Percentiles rank a stretch among this genome's conserved stretches.
phyloP scores from a whole-genome alignment of 352 stramenopile species.

The Globisporangium radiosum region DNA sequence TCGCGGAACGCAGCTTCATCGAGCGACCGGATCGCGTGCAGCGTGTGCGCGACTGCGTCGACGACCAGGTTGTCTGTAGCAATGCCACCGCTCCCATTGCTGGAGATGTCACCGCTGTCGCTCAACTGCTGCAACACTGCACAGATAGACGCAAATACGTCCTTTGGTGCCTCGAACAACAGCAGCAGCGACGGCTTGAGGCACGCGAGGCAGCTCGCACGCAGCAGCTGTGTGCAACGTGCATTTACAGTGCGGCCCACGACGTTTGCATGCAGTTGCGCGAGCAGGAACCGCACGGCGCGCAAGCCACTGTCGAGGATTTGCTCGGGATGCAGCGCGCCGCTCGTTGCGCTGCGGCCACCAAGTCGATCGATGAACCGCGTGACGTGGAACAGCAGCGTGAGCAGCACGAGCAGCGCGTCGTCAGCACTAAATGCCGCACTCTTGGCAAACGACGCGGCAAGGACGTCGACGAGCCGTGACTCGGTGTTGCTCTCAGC shows the following conservation, averaged over 20 bases:
- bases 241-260: conserved; percentile 8
- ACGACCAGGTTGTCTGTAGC: conserved; percentile 13
- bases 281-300: conserved; percentile 29
- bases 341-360: conserved; percentile 10
- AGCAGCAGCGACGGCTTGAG: conserved; percentile 47
- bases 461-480: conserved; percentile 28
- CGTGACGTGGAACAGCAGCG: conserved; percentile 31
- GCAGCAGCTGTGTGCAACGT: conserved; percentile 21
- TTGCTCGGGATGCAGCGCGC: conserved; percentile 20
- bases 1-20: conserved; percentile 24
- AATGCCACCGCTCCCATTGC: background rate
- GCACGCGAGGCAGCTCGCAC: conserved; percentile 27
- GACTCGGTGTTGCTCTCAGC: conserved; percentile 4
- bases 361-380: conserved; percentile 26
- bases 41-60: conserved; percentile 23
- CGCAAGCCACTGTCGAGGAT: conserved; percentile 28
- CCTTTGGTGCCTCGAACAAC: conserved; percentile 44
- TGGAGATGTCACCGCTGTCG: background rate
- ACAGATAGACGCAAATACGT: conserved; percentile 35
- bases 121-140: background rate
- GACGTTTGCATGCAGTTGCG: conserved; percentile 17
- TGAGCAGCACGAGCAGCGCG: conserved; percentile 28
- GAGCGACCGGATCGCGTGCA: conserved; percentile 31
- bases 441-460: conserved; percentile 32
- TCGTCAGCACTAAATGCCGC: conserved; percentile 25